A percentile compares a stretch with the other conserved stretches of the same genome.
phyloP scores from a whole-genome alignment of 1,284 basidiomycete genomes.

The Sanghuangporus sanghuang region DNA sequence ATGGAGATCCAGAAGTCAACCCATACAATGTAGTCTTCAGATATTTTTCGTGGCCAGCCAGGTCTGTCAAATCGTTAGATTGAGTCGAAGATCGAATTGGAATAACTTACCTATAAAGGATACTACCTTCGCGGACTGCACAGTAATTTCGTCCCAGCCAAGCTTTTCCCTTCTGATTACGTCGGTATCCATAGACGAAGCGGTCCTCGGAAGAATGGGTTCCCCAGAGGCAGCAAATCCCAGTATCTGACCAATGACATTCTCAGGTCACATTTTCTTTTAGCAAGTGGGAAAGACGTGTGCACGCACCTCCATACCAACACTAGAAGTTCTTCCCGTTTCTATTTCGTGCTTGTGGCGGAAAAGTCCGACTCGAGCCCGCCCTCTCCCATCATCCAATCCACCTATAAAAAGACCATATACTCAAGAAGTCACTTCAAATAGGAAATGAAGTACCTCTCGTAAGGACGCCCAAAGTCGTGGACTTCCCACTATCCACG shows the following conservation, averaged over 20 bases:
- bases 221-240: conserved; percentile 74
- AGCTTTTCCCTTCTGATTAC: conserved; percentile 77
- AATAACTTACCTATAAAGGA: conserved; percentile 78
- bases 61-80: conserved; percentile 41
- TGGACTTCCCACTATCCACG: conserved; percentile 91
- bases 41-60: conserved; percentile 89
- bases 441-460: conserved; percentile 41
- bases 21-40: conserved; percentile 95
- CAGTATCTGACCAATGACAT: conserved; percentile 56
- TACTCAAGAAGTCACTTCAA: conserved; percentile 28
- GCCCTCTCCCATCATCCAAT: conserved; percentile 92
- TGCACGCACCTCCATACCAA: conserved; percentile 84
- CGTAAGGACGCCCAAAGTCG: conserved; percentile 85
- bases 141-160: conserved; percentile 95
- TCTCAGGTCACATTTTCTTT: not conserved
- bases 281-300: not conserved
- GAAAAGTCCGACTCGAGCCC: conserved; percentile 89
- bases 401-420: conserved; percentile 47
- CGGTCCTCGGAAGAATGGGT: conserved; percentile 64
- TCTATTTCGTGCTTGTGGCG: conserved; percentile 98
- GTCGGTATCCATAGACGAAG: conserved; percentile 53
- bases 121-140: conserved; percentile 87
- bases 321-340: conserved; percentile 89
- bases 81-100: conserved; percentile 1
- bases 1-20: conserved; percentile 89